These are phyloP conservation scores for Globisporangium yorkense DNA, from an alignment of 352 stramenopile genomes.

Conservation along the genomic window DNA sequence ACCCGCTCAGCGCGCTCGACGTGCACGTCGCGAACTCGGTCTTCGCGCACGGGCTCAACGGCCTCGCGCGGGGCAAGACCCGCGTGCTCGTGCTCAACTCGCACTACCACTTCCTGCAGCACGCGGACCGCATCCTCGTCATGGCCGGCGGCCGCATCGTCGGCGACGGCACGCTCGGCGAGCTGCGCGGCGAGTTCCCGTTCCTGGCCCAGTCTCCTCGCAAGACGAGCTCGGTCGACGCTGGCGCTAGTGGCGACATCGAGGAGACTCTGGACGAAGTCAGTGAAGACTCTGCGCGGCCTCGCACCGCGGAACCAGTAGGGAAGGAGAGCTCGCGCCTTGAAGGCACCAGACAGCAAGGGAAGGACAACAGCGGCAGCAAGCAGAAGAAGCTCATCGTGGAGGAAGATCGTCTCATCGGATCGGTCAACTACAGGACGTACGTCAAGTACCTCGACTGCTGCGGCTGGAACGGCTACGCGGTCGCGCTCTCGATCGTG, in stretches of 20 bases:
- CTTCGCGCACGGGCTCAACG: conserved; percentile 28
- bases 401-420: conserved; percentile 34
- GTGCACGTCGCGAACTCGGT: conserved; percentile 35
- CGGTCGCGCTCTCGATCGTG: conserved; percentile 22
- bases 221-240: not conserved
- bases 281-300: not conserved
- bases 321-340: too few relatives aligned
- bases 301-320: too few relatives aligned
- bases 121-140: conserved; percentile 33
- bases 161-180: conserved; percentile 20
- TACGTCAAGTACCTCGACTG: conserved; percentile 47
- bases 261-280: not conserved
- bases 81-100: conserved; percentile 33
- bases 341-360: not conserved
- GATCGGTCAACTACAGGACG: conserved; percentile 28
- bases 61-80: conserved; percentile 24
- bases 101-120: conserved; percentile 36
- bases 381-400: conserved; percentile 29
- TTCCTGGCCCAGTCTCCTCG: conserved; percentile 17
- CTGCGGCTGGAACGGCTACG: conserved; percentile 38
- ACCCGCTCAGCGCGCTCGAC: conserved; percentile 61
- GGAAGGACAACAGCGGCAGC: conserved; percentile 2
- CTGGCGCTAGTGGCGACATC: not conserved
- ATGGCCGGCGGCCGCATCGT: conserved; percentile 28
- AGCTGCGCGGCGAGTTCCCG: conserved; percentile 21